Conservation (phyloP, 2,329 filamentous ascomycete species). For the Hymenoscyphus scutula region DNA sequence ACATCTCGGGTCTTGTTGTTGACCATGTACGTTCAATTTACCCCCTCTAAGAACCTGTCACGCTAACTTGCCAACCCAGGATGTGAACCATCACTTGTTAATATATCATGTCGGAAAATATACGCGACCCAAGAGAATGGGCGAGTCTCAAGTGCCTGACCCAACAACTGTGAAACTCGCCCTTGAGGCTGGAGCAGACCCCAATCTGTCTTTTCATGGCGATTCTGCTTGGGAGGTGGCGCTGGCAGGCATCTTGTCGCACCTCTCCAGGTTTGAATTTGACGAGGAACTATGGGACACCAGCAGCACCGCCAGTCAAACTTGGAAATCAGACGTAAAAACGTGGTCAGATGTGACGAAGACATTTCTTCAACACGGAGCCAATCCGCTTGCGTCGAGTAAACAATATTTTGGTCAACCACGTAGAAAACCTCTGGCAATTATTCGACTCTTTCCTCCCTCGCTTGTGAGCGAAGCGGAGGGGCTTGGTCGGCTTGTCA, state of each 20-base stretch:
- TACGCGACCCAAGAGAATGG: conserved; percentile 3
- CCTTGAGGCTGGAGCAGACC: conserved; percentile 6
- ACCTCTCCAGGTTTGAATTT: conserved; percentile 6
- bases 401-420: conserved; percentile 9
- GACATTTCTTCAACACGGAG: conserved; percentile 9
- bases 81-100: conserved; percentile 12
- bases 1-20: conserved; percentile 8
- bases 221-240: conserved; percentile 10
- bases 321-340: conserved; percentile 1
- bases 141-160: conserved; percentile 10
- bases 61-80: background rate
- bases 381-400: background rate
- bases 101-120: conserved; percentile 7
- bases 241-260: conserved; percentile 4
- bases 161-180: conserved; percentile 1
- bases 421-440: conserved; percentile 1
- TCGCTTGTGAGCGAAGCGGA: background rate
- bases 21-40: background rate
- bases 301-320: too few species aligned
- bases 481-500: background rate
- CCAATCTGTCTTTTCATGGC: conserved; percentile 8
- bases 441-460: conserved; percentile 1
- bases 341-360: conserved; percentile 6
- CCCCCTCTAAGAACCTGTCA: background rate
- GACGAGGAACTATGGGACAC: conserved; percentile 4